A percentile compares a stretch with the other conserved stretches of the same genome.
phyloP scores from a whole-genome alignment of 2,329 filamentous ascomycete species.

The Epichloe gansuensis region DNA sequence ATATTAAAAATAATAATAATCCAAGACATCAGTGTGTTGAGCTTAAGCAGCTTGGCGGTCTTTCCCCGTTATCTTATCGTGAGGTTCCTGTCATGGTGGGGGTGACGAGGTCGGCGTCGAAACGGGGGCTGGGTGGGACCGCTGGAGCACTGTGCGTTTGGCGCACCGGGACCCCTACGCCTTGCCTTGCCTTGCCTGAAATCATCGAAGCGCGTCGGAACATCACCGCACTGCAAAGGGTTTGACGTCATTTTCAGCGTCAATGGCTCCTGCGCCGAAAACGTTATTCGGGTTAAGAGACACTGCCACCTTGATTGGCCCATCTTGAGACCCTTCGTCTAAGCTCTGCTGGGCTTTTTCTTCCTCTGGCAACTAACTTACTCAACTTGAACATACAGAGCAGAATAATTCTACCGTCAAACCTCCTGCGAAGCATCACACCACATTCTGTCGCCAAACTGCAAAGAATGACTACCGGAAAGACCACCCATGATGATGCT shows the following conservation, averaged over 20 bases:
- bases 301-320: too few relatives aligned
- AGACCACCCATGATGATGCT: background rate
- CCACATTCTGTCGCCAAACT: background rate
- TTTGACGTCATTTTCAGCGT: background rate
- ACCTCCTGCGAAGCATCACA: too few relatives aligned
- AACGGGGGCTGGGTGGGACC: background rate
- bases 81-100: background rate
- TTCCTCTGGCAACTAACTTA: background rate
- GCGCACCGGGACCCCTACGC: background rate
- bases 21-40: background rate
- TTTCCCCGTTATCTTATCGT: background rate
- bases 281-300: too few relatives aligned
- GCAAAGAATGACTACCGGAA: slow-evolving; percentile 7
- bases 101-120: too few relatives aligned
- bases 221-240: background rate
- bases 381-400: background rate
- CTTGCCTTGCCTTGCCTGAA: background rate
- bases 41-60: background rate
- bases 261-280: too few relatives aligned
- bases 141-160: background rate
- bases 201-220: background rate
- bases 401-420: too few relatives aligned
- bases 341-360: too few relatives aligned
- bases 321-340: too few relatives aligned
- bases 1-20: background rate